Base-by-base conservation (phyloP, 495 filamentous ascomycete species). In the Halenospora varia region DNA sequence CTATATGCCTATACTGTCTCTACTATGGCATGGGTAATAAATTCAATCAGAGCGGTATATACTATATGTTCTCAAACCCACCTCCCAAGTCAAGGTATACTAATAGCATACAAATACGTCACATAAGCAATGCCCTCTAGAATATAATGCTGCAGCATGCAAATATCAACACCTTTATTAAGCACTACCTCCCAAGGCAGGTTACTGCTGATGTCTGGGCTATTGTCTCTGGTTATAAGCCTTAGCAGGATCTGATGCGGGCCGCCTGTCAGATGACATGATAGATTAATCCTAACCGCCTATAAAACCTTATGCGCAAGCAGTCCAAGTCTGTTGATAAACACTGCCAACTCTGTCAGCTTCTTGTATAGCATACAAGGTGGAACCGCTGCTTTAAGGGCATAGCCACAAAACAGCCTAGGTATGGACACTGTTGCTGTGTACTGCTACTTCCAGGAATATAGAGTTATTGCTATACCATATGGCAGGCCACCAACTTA, bases 101-200 rank as follows among this genome's bases (percentile, higher is more conserved):
- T 62, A 66, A 61, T 59, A 49, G 59, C 25, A 15, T 47, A 46
- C 44, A 39, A 13, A 57, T 50, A 71, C 62, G 66, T 59, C 46
- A 53, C 25, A 62, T 75, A 20, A 74, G 70, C 51, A 65, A 74
- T 48, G 60, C 62, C 48, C 66, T 72, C 22, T 63, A 60, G 19
- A 73, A 72, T 22, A 59, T 73, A 19, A 69, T 73, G 2, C 67
- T 74, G 58, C 53, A 72, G 53, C 60, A 72, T 49, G 66, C 67
- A 22, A 61, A 68, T 44, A 70, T 64, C 29, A 51, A 62, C 10
- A 72, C 70, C 24, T 72, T 72, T 57, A 48, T 74, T 13, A 65
- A 66, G 44, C 66, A 67, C 60, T 74, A 72, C 57, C 67, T 72
- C 54, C 58, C 45, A 24, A 53, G 63, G 64, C 53, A 40, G 42